These are phyloP conservation scores for Rachicladosporium sp. DNA, from an alignment of 2,329 filamentous ascomycete genomes.

Conservation along the genomic window DNA sequence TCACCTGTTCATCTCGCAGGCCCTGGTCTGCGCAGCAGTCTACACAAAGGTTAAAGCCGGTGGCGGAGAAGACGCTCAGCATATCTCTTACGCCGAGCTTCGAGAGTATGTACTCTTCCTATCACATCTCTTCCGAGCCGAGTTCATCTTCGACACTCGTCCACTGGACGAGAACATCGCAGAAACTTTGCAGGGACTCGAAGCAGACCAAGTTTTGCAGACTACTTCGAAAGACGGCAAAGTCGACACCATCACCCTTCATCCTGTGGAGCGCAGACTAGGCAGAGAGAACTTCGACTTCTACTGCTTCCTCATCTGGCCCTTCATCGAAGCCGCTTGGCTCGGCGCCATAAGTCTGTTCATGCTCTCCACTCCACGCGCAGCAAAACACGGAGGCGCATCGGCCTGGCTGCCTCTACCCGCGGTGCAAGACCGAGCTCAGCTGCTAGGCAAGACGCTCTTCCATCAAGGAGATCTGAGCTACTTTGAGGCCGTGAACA, in stretches of 20 bases:
- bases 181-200: slow-evolving; percentile 63
- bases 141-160: slow-evolving; percentile 92
- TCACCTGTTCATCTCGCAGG: slow-evolving; percentile 89
- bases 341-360: slow-evolving; percentile 78
- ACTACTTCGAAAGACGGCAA: slow-evolving; percentile 46
- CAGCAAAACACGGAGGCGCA: not conserved
- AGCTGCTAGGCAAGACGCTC: slow-evolving; percentile 78
- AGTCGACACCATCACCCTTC: slow-evolving; percentile 59
- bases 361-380: slow-evolving; percentile 62
- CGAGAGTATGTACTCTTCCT: slow-evolving; percentile 75
- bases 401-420: slow-evolving; percentile 47
- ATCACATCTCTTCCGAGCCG: slow-evolving; percentile 83
- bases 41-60: slow-evolving; percentile 86
- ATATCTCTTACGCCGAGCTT: slow-evolving; percentile 53
- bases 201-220: slow-evolving; percentile 64
- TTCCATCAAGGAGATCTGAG: slow-evolving; percentile 95
- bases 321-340: slow-evolving; percentile 92
- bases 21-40: slow-evolving; percentile 77
- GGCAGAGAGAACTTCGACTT: slow-evolving; percentile 96
- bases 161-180: slow-evolving; percentile 70
- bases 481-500: slow-evolving; percentile 98
- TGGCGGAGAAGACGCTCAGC: slow-evolving; percentile 67
- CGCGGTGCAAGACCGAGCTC: slow-evolving; percentile 53
- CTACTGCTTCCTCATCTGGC: slow-evolving; percentile 98
- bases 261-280: slow-evolving; percentile 60